A percentile compares a stretch with the other conserved stretches of the same genome.
These are phyloP conservation scores for Neurospora sp. DNA, from an alignment of 2,329 filamentous ascomycete species.

Conservation along the genomic window DNA sequence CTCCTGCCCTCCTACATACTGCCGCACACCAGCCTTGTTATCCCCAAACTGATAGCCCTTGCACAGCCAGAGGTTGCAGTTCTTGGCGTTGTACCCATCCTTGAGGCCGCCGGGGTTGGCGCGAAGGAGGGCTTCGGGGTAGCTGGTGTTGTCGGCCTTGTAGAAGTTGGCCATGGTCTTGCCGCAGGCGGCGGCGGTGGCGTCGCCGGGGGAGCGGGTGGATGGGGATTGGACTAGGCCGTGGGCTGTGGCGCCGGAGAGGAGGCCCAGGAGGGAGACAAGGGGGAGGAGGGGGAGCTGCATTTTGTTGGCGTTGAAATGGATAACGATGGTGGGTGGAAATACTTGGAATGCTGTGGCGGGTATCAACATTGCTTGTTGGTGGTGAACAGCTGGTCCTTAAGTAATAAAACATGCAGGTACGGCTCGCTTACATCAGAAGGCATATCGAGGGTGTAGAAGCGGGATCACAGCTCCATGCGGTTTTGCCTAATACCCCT, in stretches of 20 bases:
- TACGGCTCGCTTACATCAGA: background rate
- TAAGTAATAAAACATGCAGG: background rate
- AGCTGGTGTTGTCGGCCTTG: slow-evolving; percentile 23
- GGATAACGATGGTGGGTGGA: background rate
- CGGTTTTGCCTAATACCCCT: background rate
- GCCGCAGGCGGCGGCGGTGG: slow-evolving; percentile 21
- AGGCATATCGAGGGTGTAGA: background rate
- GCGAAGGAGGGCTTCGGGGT: slow-evolving; percentile 18
- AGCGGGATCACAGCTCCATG: background rate
- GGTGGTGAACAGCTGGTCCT: background rate
- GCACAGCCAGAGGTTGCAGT: slow-evolving; percentile 31
- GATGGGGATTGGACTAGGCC: slow-evolving; percentile 19
- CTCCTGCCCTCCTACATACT: slow-evolving; percentile 29
- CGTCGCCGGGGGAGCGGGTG: slow-evolving; percentile 18
- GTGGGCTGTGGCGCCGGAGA: slow-evolving; percentile 14
- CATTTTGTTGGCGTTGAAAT: slow-evolving; percentile 4
- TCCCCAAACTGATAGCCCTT: slow-evolving; percentile 30
- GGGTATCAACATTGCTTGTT: background rate
- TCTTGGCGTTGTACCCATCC: slow-evolving; percentile 17
- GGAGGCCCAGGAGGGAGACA: slow-evolving; percentile 6
- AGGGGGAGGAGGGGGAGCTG: slow-evolving; percentile 4
- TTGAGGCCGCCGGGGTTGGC: slow-evolving; percentile 16
- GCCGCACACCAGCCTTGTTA: slow-evolving; percentile 27
- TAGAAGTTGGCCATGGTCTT: slow-evolving; percentile 22
- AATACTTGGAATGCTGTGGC: background rate